Evolutionary conservation across 1,284 basidiomycete genomes (phyloP).

Genomic region (Malassezia japonica): DNA sequence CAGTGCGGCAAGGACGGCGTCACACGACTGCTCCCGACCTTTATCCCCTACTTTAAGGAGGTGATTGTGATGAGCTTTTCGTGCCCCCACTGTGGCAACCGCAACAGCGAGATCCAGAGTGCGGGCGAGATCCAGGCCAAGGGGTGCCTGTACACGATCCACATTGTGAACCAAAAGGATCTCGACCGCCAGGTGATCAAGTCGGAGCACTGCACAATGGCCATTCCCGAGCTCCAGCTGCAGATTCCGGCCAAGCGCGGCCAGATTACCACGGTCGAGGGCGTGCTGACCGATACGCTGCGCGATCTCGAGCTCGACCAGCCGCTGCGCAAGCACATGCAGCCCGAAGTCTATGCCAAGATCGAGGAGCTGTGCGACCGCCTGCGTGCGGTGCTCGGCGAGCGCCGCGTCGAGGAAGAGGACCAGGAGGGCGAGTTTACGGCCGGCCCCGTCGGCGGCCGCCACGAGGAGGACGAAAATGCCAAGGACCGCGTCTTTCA

Average conservation of each 20-base stretch:
- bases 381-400: slow-evolving; percentile 61
- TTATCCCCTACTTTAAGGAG: slow-evolving; percentile 91
- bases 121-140: slow-evolving; percentile 69
- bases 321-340: slow-evolving; percentile 72
- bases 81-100: slow-evolving; percentile 80
- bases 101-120: slow-evolving; percentile 90
- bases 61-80: slow-evolving; percentile 92
- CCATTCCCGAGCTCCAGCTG: slow-evolving; percentile 77
- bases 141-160: slow-evolving; percentile 65
- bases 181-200: slow-evolving; percentile 90
- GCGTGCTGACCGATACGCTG: slow-evolving; percentile 73
- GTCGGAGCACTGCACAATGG: slow-evolving; percentile 69
- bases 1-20: slow-evolving; percentile 79
- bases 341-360: slow-evolving; percentile 65
- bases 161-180: slow-evolving; percentile 63
- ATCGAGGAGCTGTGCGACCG: slow-evolving; percentile 67
- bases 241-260: slow-evolving; percentile 76
- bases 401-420: slow-evolving; percentile 15
- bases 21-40: slow-evolving; percentile 84
- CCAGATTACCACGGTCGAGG: slow-evolving; percentile 91
- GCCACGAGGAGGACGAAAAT: slow-evolving; percentile 22
- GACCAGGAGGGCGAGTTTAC: slow-evolving; percentile 47
- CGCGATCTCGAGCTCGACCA: slow-evolving; percentile 76
- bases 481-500: slow-evolving; percentile 55
- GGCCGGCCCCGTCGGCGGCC: slow-evolving; percentile 23